Evolutionary conservation across 352 stramenopile genomes (phyloP).

Genomic region (Thraustotheca clavata): DNA sequence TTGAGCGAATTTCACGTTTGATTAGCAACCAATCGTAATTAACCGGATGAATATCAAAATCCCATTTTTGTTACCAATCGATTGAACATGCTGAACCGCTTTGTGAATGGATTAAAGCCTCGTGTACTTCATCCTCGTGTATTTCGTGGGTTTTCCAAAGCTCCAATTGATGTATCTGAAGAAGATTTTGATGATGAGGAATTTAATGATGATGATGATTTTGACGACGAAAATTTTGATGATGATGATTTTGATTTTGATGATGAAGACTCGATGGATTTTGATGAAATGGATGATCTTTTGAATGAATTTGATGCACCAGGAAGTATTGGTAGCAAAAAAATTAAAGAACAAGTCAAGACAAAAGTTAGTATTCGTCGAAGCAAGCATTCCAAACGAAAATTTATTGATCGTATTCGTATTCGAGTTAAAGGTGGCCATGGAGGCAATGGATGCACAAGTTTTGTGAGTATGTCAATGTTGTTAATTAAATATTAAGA

Average conservation of each 20-base stretch:
- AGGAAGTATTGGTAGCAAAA: conserved; percentile 27
- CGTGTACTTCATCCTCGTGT: neutral
- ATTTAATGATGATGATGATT: conserved; percentile 21
- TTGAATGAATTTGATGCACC: conserved; percentile 27
- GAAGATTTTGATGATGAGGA: conserved; percentile 32
- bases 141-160: neutral
- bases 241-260: conserved; percentile 28
- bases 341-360: conserved; percentile 71
- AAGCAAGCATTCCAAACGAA: conserved; percentile 79
- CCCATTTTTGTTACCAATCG: conserved; percentile 4
- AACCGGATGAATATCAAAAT: neutral
- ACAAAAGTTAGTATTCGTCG: conserved; percentile 76
- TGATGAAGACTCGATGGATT: conserved; percentile 22
- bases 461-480: conserved; percentile 59
- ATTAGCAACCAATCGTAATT: neutral
- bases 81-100: conserved; percentile 16
- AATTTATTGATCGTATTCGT: conserved; percentile 86
- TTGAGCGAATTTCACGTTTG: neutral
- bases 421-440: conserved; percentile 83
- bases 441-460: conserved; percentile 82
- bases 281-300: conserved; percentile 31
- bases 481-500: neutral
- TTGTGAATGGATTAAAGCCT: neutral
- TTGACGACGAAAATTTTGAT: conserved; percentile 38
- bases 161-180: conserved; percentile 25